Percentiles rank a stretch among this genome's conserved stretches.
Conservation (phyloP, 768 basidiomycete species). For the Auriscalpium orientale region DNA sequence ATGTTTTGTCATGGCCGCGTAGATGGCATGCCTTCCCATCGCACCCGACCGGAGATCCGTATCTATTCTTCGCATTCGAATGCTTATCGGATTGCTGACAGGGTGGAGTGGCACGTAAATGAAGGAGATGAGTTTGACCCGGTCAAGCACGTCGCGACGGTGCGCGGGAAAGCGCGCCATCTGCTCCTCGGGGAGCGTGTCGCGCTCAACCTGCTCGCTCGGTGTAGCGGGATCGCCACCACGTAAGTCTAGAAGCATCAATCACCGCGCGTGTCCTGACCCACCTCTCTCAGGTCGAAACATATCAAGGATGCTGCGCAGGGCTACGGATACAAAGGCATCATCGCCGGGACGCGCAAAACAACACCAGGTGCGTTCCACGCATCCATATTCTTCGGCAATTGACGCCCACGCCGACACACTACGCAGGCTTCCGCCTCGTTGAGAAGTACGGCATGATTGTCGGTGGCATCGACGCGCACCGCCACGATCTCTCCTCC, state of each 20-base stretch:
- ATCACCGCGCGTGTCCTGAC: neutral
- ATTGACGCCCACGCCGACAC: neutral
- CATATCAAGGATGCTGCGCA: conserved; percentile 71
- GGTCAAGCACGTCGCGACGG: conserved; percentile 82
- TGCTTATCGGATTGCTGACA: conserved; percentile 22
- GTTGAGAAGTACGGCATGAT: conserved; percentile 99
- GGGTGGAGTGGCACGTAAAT: conserved; percentile 88
- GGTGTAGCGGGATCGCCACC: conserved; percentile 96
- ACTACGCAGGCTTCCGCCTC: conserved; percentile 68
- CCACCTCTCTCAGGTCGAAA: conserved; percentile 54
- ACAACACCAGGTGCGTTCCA: conserved; percentile 74
- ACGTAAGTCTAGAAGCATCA: conserved; percentile 44
- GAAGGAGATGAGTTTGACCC: conserved; percentile 83
- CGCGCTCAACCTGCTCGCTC: conserved; percentile 85
- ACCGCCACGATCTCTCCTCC: conserved; percentile 92
- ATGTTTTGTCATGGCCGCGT: no score
- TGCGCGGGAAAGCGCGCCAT: conserved; percentile 80
- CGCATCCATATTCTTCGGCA: neutral
- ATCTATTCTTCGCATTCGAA: neutral
- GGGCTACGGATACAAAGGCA: conserved; percentile 74
- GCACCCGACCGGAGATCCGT: no score
- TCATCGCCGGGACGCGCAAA: conserved; percentile 93
- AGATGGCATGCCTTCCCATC: no score
- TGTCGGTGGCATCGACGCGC: conserved; percentile 92
- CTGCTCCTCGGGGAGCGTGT: conserved; percentile 89